Evolutionary conservation across 2,329 filamentous ascomycete species (phyloP).

Genomic region (Colletotrichum tamarilloi): DNA sequence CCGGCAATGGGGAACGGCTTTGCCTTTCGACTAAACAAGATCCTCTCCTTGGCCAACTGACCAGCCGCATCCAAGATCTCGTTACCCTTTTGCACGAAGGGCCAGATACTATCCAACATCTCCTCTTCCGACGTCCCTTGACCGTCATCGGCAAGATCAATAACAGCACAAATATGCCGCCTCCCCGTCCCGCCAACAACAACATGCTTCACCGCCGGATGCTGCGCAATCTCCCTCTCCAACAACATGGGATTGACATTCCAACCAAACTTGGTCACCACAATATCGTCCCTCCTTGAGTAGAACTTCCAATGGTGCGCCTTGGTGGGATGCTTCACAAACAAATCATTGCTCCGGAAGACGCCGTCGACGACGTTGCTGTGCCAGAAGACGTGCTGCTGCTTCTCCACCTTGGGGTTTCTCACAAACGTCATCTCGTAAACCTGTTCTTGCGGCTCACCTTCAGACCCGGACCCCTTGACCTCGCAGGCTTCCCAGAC

Average conservation of each 20-base stretch:
- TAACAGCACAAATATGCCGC: slow-evolving; percentile 37
- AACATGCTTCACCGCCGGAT: slow-evolving; percentile 44
- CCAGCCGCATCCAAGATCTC: slow-evolving; percentile 54
- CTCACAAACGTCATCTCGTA: slow-evolving; percentile 48
- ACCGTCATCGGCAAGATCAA: slow-evolving; percentile 35
- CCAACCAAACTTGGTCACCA: slow-evolving; percentile 53
- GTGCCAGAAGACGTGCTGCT: slow-evolving; percentile 53
- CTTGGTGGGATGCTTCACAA: slow-evolving; percentile 47
- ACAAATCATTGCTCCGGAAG: slow-evolving; percentile 49
- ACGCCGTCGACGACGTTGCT: neutral
- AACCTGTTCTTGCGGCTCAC: slow-evolving; percentile 35
- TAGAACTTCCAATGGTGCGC: slow-evolving; percentile 47
- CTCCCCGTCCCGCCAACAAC: slow-evolving; percentile 48
- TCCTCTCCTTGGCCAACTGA: slow-evolving; percentile 48
- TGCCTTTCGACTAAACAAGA: slow-evolving; percentile 47
- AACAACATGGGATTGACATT: slow-evolving; percentile 54
- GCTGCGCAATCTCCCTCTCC: slow-evolving; percentile 45
- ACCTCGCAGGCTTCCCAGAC: slow-evolving; percentile 8
- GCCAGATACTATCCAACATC: slow-evolving; percentile 51
- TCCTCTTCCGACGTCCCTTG: neutral
- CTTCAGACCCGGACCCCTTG: neutral
- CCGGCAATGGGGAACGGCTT: slow-evolving; percentile 56
- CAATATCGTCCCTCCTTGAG: slow-evolving; percentile 51
- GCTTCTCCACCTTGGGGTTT: slow-evolving; percentile 37
- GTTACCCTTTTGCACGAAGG: slow-evolving; percentile 62